A percentile compares a stretch with the other conserved stretches of the same genome.
Evolutionary conservation across 257 asterid genomes (phyloP).

Genomic region (Galeopsis tetrahit): DNA sequence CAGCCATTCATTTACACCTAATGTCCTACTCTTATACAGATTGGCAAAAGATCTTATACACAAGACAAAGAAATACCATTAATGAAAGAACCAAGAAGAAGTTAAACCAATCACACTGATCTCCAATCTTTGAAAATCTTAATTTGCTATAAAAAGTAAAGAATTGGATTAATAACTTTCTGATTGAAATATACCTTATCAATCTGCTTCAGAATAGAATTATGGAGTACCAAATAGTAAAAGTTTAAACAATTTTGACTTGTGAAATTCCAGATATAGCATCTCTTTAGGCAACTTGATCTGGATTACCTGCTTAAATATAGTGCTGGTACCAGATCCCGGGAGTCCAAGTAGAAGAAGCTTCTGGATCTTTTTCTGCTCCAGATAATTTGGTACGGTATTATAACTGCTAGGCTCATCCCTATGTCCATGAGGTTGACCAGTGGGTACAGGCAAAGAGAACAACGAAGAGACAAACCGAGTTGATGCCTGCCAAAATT

Average conservation of each 20-base stretch:
- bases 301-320: constrained; percentile 73
- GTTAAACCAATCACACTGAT: neutral
- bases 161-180: neutral
- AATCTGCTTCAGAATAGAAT: neutral
- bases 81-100: neutral
- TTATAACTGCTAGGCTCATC: constrained; percentile 79
- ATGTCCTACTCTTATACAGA: neutral
- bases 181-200: neutral
- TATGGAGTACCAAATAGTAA: neutral
- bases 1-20: neutral
- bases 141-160: neutral
- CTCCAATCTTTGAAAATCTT: neutral
- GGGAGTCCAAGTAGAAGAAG: constrained; percentile 82
- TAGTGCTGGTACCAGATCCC: constrained; percentile 90
- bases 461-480: constrained; percentile 71
- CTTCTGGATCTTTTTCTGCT: constrained; percentile 74
- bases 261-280: neutral
- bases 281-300: constrained; percentile 5
- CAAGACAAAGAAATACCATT: neutral
- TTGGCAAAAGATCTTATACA: neutral
- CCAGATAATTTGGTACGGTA: constrained; percentile 68
- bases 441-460: constrained; percentile 81
- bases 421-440: constrained; percentile 68
- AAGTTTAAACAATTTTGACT: neutral
- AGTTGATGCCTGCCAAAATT: constrained; percentile 65